phyloP scores from a whole-genome alignment of 2,329 filamentous ascomycete species.

The Coleophoma crateriformis region DNA sequence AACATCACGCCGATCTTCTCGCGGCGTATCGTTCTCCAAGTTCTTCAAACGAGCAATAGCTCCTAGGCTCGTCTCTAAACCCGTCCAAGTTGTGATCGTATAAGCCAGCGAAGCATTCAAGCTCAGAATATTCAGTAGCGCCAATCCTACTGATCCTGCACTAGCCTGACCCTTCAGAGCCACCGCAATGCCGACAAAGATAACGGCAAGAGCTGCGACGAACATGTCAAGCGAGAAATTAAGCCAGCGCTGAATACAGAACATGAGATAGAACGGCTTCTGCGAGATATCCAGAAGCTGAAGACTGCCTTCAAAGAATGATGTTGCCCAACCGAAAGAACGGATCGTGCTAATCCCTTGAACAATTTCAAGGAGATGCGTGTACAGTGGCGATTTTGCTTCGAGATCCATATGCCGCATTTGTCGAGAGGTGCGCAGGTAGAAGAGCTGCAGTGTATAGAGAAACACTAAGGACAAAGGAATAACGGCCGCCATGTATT shows the following conservation, averaged over 20 bases:
- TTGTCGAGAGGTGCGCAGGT: constrained; percentile 39
- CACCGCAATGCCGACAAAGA: constrained; percentile 23
- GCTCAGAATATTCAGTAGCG: constrained; percentile 41
- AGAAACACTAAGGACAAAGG: constrained; percentile 5
- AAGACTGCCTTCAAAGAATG: not conserved
- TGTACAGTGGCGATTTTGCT: constrained; percentile 33
- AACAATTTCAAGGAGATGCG: constrained; percentile 37
- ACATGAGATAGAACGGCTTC: constrained; percentile 38
- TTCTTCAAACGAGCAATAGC: constrained; percentile 46
- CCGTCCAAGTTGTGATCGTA: constrained; percentile 36
- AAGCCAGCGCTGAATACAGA: constrained; percentile 39
- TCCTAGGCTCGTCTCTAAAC: constrained; percentile 50
- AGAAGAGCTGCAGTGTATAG: constrained; percentile 29
- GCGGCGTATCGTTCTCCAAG: not conserved
- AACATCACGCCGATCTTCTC: not conserved
- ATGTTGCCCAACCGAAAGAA: constrained; percentile 34
- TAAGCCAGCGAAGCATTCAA: constrained; percentile 35
- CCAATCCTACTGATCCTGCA: constrained; percentile 6
- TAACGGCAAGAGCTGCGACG: constrained; percentile 26
- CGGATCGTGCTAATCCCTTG: constrained; percentile 35
- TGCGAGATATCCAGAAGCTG: constrained; percentile 35
- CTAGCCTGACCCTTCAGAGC: constrained; percentile 1
- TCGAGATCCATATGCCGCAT: constrained; percentile 39
- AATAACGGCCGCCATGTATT: constrained; percentile 8
- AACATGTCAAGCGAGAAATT: constrained; percentile 37